Conservation (phyloP, 2,329 filamentous ascomycete genomes). For the Tympanopsis confertula region DNA sequence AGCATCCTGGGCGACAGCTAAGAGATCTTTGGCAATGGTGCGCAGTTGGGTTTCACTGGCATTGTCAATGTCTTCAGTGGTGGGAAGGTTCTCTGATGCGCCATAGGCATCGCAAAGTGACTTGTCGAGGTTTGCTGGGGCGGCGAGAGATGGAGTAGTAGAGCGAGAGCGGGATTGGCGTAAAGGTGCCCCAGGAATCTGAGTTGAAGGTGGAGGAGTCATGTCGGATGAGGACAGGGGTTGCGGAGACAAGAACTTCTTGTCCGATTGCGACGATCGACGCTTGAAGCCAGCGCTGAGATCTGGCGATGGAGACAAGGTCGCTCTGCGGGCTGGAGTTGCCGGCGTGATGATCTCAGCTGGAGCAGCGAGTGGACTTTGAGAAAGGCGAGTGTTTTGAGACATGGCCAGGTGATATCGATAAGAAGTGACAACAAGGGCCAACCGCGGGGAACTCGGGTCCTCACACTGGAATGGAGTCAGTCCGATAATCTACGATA, state of each 20-base stretch:
- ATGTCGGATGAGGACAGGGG: slow-evolving; percentile 23
- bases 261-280: neutral
- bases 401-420: no score
- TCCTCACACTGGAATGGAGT: no score
- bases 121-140: neutral
- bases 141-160: slow-evolving; percentile 8
- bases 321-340: neutral
- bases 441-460: no score
- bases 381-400: neutral
- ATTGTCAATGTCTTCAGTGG: neutral
- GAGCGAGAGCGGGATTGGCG: slow-evolving; percentile 26
- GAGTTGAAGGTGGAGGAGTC: slow-evolving; percentile 48
- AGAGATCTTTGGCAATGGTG: neutral
- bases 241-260: slow-evolving; percentile 23
- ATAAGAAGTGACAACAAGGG: no score
- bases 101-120: neutral
- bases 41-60: neutral
- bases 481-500: no score
- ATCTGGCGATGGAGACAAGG: neutral
- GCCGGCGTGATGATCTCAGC: neutral
- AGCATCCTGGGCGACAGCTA: slow-evolving; percentile 36
- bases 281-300: neutral
- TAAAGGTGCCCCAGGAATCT: slow-evolving; percentile 28
- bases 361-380: neutral
- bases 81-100: neutral